Percentiles rank a stretch among this genome's conserved stretches.
These are phyloP conservation scores for Chalciporus sphaerocephalus DNA, from an alignment of 768 basidiomycete genomes.

Conservation along the genomic window DNA sequence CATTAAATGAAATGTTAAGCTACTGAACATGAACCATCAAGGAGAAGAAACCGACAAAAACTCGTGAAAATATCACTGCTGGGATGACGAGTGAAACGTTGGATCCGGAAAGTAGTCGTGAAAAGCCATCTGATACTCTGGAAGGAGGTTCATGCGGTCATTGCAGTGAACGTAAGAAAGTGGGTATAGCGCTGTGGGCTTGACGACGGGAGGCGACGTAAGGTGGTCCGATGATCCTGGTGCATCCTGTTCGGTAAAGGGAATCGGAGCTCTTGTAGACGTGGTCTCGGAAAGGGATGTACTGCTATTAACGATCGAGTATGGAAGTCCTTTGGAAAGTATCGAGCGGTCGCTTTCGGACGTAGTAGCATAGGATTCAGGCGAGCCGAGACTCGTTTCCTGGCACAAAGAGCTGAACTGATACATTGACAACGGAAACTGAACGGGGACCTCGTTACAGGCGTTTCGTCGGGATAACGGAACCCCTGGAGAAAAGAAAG, in stretches of 20 bases:
- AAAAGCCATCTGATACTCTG: background rate
- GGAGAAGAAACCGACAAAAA: background rate
- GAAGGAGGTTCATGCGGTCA: background rate
- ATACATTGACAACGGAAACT: constrained; percentile 2
- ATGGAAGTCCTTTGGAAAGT: constrained; percentile 9
- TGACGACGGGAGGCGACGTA: constrained; percentile 22
- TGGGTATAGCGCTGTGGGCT: constrained; percentile 29
- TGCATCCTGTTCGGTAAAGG: background rate
- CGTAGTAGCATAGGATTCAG: constrained; percentile 4
- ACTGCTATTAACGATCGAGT: constrained; percentile 5
- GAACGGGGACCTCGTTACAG: constrained; percentile 10
- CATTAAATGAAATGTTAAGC: background rate
- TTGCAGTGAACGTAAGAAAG: constrained; percentile 21
- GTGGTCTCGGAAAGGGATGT: constrained; percentile 1
- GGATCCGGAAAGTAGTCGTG: background rate
- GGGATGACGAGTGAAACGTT: background rate
- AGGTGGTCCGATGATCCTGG: constrained; percentile 9
- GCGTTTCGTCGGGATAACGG: constrained; percentile 2
- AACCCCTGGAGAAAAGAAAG: constrained; percentile 2
- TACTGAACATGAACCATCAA: background rate
- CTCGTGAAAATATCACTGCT: background rate
- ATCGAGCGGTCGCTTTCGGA: constrained; percentile 10
- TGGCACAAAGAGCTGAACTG: constrained; percentile 8
- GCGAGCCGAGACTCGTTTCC: constrained; percentile 3
- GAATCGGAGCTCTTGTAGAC: constrained; percentile 1